These are phyloP conservation scores for Saccharomyces kudriavzevii DNA, from an alignment of 805 yeast genomes.

Conservation along the genomic window DNA sequence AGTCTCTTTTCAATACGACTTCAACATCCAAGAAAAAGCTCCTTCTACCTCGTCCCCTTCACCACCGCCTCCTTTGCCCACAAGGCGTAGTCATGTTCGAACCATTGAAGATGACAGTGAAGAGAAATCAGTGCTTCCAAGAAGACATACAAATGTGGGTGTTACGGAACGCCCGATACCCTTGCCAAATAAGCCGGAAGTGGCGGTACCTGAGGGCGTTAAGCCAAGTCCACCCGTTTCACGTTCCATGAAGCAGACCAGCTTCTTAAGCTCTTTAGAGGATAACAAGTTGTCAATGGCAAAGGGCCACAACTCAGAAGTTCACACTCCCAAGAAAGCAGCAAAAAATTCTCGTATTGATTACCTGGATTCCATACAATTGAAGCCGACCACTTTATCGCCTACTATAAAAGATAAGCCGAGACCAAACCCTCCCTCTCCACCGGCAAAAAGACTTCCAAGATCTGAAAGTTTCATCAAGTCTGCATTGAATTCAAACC, in stretches of 20 bases:
- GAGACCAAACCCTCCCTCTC: neutral
- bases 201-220: neutral
- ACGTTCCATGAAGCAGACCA: slow-evolving; percentile 2
- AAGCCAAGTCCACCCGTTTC: slow-evolving; percentile 4
- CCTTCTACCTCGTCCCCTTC: neutral
- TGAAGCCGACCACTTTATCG: slow-evolving; percentile 3
- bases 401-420: neutral
- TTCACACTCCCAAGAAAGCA: neutral
- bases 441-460: neutral
- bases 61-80: slow-evolving; percentile 1
- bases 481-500: slow-evolving; percentile 10
- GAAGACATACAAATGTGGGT: neutral
- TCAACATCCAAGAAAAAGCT: neutral
- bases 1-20: neutral
- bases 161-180: neutral
- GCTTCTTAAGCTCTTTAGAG: slow-evolving; percentile 15
- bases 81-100: neutral
- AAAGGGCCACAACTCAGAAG: neutral
- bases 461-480: slow-evolving; percentile 17
- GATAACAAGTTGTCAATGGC: slow-evolving; percentile 14
- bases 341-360: slow-evolving; percentile 7
- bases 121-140: neutral
- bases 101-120: neutral
- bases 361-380: slow-evolving; percentile 19
- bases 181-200: neutral